These are phyloP conservation scores for Corchorus olitorius DNA, from an alignment of 345 rosid species.

Conservation along the genomic window DNA sequence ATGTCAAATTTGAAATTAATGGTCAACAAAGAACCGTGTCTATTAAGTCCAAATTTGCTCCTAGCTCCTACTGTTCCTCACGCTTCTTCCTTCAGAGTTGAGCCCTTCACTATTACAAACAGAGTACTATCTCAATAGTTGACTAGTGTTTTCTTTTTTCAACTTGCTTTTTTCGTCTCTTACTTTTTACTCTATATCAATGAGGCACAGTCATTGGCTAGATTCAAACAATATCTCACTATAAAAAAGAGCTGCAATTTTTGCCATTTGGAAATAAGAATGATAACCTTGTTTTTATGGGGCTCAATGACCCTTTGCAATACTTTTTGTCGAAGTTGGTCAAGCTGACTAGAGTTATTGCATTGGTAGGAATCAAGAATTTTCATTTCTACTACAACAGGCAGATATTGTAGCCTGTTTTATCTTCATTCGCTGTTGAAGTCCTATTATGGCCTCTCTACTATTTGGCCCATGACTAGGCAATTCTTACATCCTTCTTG, in stretches of 20 bases:
- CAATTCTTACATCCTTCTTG: neutral
- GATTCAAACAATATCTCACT: too few species aligned
- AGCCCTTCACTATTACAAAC: too few species aligned
- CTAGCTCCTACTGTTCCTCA: too few species aligned
- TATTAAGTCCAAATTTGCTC: too few species aligned
- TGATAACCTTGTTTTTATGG: neutral
- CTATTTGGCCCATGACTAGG: neutral
- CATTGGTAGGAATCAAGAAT: neutral
- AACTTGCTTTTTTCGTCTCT: too few species aligned
- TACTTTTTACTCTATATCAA: too few species aligned
- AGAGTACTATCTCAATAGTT: too few species aligned
- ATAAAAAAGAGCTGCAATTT: neutral
- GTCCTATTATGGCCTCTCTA: neutral
- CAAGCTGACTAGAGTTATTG: neutral
- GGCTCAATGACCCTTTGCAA: neutral
- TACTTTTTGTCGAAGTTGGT: neutral
- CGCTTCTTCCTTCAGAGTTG: too few species aligned
- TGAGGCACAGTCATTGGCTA: too few species aligned
- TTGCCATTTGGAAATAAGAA: neutral
- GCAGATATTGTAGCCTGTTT: neutral
- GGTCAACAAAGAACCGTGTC: too few species aligned
- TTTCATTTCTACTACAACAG: neutral
- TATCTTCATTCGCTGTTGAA: neutral
- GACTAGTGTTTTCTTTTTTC: too few species aligned
- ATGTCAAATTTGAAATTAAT: too few species aligned